Conservation (phyloP, 352 stramenopile species). For the Peronospora farinosa region DNA sequence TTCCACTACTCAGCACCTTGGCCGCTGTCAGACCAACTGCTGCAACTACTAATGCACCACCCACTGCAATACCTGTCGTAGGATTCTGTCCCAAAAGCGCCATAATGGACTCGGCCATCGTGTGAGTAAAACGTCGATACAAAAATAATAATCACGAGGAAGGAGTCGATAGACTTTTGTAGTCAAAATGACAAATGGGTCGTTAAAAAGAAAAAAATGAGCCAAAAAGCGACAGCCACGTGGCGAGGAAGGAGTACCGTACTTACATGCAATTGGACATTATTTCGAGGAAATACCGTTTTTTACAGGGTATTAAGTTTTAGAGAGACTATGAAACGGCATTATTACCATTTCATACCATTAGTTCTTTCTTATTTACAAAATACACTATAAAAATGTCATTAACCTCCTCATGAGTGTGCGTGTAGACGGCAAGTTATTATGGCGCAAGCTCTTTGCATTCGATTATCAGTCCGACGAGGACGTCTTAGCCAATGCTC, state of each 20-base stretch:
- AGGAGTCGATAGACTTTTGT: neutral
- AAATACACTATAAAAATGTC: conserved; percentile 1
- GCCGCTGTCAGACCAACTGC: conserved; percentile 62
- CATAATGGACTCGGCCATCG: conserved; percentile 60
- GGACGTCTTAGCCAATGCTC: conserved; percentile 1
- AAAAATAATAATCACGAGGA: neutral
- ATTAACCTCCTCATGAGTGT: conserved; percentile 17
- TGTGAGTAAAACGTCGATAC: neutral
- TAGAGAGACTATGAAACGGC: too few species aligned
- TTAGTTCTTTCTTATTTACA: neutral
- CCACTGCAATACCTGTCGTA: conserved; percentile 54
- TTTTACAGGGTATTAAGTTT: too few species aligned
- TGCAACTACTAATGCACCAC: conserved; percentile 56
- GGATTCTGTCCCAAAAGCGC: conserved; percentile 60
- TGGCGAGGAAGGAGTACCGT: conserved; percentile 1
- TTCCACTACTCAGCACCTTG: conserved; percentile 51
- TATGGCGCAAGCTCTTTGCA: conserved; percentile 66
- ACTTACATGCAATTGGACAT: too few species aligned
- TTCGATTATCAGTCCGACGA: conserved; percentile 34
- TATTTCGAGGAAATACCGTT: too few species aligned
- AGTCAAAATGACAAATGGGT: conserved; percentile 20
- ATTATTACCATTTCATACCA: too few species aligned
- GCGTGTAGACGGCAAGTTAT: conserved; percentile 50
- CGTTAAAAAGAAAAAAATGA: conserved; percentile 6
- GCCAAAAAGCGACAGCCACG: conserved; percentile 5